Percentiles rank a stretch among this genome's conserved stretches.
Conservation (phyloP, 2,329 filamentous ascomycete species). For the Fusarium liriodendri region DNA sequence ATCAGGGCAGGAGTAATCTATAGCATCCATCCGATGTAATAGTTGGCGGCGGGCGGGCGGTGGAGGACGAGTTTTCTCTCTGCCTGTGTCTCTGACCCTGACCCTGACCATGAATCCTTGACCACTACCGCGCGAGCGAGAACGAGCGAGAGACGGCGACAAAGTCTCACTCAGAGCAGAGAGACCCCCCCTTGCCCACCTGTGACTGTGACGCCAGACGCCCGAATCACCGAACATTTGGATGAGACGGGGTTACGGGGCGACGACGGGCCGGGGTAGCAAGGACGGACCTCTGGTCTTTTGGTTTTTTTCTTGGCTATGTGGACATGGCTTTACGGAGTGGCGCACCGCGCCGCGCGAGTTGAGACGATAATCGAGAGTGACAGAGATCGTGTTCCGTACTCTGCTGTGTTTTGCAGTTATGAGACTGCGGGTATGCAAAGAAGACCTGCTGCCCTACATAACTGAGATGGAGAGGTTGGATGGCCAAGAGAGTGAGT, state of each 20-base stretch:
- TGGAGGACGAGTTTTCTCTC: constrained; percentile 25
- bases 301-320: background rate
- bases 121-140: background rate
- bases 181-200: constrained; percentile 30
- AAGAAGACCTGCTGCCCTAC: constrained; percentile 25
- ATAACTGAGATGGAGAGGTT: background rate
- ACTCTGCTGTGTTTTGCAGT: background rate
- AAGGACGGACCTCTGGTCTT: background rate
- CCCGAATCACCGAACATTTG: constrained; percentile 39
- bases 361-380: constrained; percentile 16
- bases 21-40: background rate
- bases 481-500: constrained; percentile 2
- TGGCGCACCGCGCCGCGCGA: constrained; percentile 15
- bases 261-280: constrained; percentile 21
- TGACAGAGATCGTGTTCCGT: background rate
- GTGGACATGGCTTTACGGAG: constrained; percentile 14
- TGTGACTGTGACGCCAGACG: constrained; percentile 41
- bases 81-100: constrained; percentile 2
- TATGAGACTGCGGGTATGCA: background rate
- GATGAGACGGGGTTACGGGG: constrained; percentile 33
- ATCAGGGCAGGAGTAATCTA: background rate
- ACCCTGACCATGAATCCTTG: background rate
- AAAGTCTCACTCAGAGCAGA: constrained; percentile 18
- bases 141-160: background rate
- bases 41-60: constrained; percentile 33